Evolutionary conservation across 768 basidiomycete species (phyloP).

Genomic region (Thelephora ganbajun): DNA sequence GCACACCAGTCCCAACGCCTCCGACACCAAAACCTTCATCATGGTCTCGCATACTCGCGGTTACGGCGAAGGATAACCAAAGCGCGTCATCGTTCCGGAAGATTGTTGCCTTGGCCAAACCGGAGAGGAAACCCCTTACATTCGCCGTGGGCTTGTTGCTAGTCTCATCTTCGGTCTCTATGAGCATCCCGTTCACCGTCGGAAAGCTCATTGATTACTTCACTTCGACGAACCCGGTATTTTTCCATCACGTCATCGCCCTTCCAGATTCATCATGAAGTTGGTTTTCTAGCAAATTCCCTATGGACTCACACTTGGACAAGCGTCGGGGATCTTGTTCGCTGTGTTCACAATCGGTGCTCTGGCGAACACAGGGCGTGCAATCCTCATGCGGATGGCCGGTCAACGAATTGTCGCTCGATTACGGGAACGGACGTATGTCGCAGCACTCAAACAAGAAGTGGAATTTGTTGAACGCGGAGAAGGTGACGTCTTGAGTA

Average conservation of each 20-base stretch:
- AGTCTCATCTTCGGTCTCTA: constrained; percentile 80
- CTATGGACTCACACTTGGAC: constrained; percentile 61
- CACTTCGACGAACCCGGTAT: constrained; percentile 53
- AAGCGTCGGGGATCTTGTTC: constrained; percentile 65
- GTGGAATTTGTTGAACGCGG: constrained; percentile 87
- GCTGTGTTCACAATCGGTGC: constrained; percentile 79
- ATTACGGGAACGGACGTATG: constrained; percentile 69
- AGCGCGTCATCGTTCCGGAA: constrained; percentile 56
- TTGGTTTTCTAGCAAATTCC: constrained; percentile 47
- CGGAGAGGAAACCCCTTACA: constrained; percentile 65
- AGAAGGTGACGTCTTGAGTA: constrained; percentile 86
- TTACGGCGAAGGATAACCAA: constrained; percentile 7
- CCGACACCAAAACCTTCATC: neutral
- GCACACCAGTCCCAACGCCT: neutral
- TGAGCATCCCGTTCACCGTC: constrained; percentile 87
- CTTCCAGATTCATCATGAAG: neutral
- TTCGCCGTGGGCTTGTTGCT: constrained; percentile 70
- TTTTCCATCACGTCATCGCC: constrained; percentile 12
- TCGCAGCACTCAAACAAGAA: constrained; percentile 77
- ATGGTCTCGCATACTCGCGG: neutral
- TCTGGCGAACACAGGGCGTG: constrained; percentile 69
- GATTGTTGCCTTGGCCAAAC: constrained; percentile 64
- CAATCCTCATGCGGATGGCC: constrained; percentile 75
- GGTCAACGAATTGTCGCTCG: constrained; percentile 89
- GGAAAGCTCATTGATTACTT: constrained; percentile 94